Evolutionary conservation across 2,329 filamentous ascomycete species (phyloP).

Genomic region (Clathrospora elynae): DNA sequence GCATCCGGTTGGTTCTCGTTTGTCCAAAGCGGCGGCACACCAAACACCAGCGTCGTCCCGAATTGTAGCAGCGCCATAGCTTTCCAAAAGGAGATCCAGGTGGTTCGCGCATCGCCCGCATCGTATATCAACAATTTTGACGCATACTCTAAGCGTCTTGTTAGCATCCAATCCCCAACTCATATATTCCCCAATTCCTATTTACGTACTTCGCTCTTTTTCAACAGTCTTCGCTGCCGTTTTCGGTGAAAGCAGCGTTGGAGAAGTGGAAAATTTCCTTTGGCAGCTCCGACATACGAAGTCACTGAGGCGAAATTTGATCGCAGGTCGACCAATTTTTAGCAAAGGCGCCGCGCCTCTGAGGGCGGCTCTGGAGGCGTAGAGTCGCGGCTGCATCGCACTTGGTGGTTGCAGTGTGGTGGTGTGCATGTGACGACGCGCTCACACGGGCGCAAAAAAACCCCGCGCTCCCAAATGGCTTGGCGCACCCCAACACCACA

Average conservation of each 20-base stretch:
- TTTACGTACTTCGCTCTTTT: conserved; percentile 31
- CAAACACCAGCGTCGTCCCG: conserved; percentile 36
- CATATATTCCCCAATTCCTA: not conserved
- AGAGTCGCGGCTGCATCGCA: conserved; percentile 37
- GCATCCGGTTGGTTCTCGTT: conserved; percentile 44
- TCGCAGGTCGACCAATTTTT: not conserved
- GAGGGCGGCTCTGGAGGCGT: conserved; percentile 26
- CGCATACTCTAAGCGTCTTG: conserved; percentile 27
- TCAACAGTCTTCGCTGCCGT: conserved; percentile 25
- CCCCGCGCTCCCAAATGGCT: too few species aligned
- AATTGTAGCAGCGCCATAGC: conserved; percentile 44
- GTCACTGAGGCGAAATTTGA: conserved; percentile 15
- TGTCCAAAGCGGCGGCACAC: conserved; percentile 41
- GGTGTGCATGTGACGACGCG: too few species aligned
- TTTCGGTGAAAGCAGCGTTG: conserved; percentile 25
- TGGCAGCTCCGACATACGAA: conserved; percentile 37
- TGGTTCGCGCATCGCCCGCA: conserved; percentile 44
- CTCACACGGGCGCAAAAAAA: too few species aligned
- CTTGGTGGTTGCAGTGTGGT: conserved; percentile 12
- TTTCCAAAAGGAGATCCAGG: conserved; percentile 47
- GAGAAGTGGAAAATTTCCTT: conserved; percentile 40
- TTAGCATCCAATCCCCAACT: not conserved
- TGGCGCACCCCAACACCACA: too few species aligned
- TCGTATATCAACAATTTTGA: conserved; percentile 44
- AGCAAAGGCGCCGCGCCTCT: conserved; percentile 21